phyloP scores from a whole-genome alignment of 139 green algal species.

The Axilococcus clingmanii region DNA sequence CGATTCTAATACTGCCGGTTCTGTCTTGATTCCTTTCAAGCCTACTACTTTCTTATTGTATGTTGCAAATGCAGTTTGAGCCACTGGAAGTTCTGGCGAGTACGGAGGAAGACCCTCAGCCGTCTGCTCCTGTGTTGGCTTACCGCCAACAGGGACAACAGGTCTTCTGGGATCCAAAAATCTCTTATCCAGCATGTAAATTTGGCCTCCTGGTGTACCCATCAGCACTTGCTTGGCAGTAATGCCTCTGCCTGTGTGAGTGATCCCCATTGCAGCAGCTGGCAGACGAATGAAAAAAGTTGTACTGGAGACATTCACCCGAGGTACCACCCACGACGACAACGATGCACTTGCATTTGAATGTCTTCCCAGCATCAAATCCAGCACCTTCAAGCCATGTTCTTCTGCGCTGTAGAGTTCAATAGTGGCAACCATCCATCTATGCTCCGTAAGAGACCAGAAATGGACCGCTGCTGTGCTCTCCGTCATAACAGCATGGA shows the following conservation, averaged over 20 bases:
- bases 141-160: constrained; percentile 25
- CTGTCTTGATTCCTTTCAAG: constrained; percentile 27
- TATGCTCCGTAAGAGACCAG: constrained; percentile 34
- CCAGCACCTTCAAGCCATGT: constrained; percentile 27
- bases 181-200: constrained; percentile 81
- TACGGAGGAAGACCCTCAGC: constrained; percentile 86
- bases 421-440: constrained; percentile 34
- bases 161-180: constrained; percentile 82
- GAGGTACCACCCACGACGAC: too few species aligned
- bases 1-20: constrained; percentile 70
- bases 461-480: constrained; percentile 81
- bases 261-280: constrained; percentile 41
- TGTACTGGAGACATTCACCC: constrained; percentile 4
- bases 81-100: constrained; percentile 48
- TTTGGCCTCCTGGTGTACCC: constrained; percentile 47
- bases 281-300: too few species aligned
- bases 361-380: constrained; percentile 31
- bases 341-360: constrained; percentile 28
- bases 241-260: constrained; percentile 64
- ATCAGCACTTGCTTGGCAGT: constrained; percentile 80
- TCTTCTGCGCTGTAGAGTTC: constrained; percentile 53
- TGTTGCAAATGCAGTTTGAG: constrained; percentile 37
- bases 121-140: constrained; percentile 54
- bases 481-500: constrained; percentile 60
- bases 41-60: constrained; percentile 37